These are phyloP conservation scores for Hymenoscyphus repandus DNA, from an alignment of 2,329 filamentous ascomycete species.

Conservation along the genomic window DNA sequence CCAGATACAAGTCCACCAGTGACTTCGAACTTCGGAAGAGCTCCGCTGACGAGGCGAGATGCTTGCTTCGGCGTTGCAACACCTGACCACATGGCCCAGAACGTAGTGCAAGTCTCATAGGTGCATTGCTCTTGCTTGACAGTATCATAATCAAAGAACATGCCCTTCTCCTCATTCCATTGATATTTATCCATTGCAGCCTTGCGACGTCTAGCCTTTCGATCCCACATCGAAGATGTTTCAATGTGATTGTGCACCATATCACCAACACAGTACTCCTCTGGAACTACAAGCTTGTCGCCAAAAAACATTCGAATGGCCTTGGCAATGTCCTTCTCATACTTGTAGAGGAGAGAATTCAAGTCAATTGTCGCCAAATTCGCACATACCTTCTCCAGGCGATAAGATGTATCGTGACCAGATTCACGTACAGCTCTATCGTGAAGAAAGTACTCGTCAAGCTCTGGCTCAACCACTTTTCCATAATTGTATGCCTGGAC, in stretches of 20 bases:
- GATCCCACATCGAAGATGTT: constrained; percentile 84
- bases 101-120: constrained; percentile 89
- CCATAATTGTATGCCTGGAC: constrained; percentile 82
- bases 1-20: constrained; percentile 85
- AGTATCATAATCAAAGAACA: constrained; percentile 98
- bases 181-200: constrained; percentile 84
- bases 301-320: constrained; percentile 80
- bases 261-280: constrained; percentile 70
- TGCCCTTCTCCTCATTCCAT: constrained; percentile 86
- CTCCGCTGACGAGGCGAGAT: constrained; percentile 72
- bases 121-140: constrained; percentile 71
- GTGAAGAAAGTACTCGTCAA: constrained; percentile 94
- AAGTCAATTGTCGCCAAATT: constrained; percentile 90
- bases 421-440: constrained; percentile 94
- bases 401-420: constrained; percentile 93
- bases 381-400: constrained; percentile 80
- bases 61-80: constrained; percentile 82
- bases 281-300: constrained; percentile 76
- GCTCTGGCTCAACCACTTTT: constrained; percentile 71
- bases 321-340: constrained; percentile 87
- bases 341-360: constrained; percentile 94
- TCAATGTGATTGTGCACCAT: constrained; percentile 66
- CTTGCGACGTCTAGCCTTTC: constrained; percentile 78
- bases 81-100: constrained; percentile 97
- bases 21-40: constrained; percentile 81